Percentiles rank a stretch among this genome's conserved stretches.
Evolutionary conservation across 768 basidiomycete genomes (phyloP).

Genomic region (Collybia sordida): DNA sequence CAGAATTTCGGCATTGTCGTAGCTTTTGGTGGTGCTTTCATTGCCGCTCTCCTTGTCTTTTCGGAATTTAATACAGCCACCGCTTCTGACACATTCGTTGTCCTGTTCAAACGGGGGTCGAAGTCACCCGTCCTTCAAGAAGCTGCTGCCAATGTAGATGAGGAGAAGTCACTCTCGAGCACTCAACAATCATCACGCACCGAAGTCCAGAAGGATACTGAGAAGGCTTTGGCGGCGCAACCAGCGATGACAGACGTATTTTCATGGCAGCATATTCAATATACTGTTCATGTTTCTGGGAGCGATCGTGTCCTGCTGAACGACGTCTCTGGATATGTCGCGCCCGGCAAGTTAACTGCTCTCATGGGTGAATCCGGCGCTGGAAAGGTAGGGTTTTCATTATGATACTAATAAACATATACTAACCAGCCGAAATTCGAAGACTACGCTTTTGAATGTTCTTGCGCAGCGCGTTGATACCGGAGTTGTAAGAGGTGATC

Average conservation of each 20-base stretch:
- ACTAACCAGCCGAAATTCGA: too few species aligned
- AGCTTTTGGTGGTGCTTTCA: slow-evolving; percentile 64
- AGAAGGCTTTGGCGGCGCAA: slow-evolving; percentile 36
- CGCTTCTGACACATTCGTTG: slow-evolving; percentile 36
- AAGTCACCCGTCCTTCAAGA: slow-evolving; percentile 27
- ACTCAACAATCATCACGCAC: slow-evolving; percentile 9
- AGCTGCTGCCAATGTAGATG: slow-evolving; percentile 32
- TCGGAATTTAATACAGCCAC: slow-evolving; percentile 51
- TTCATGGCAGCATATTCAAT: slow-evolving; percentile 3
- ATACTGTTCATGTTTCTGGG: not conserved
- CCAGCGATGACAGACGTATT: slow-evolving; percentile 2
- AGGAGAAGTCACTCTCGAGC: slow-evolving; percentile 27
- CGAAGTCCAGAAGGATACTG: slow-evolving; percentile 14
- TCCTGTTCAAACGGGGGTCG: slow-evolving; percentile 67
- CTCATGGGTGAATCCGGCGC: slow-evolving; percentile 53
- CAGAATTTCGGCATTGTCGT: slow-evolving; percentile 71
- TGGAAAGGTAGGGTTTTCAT: slow-evolving; percentile 10
- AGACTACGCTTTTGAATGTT: slow-evolving; percentile 46
- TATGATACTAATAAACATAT: too few species aligned
- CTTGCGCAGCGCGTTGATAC: slow-evolving; percentile 34
- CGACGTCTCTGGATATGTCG: slow-evolving; percentile 77
- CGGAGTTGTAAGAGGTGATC: slow-evolving; percentile 38
- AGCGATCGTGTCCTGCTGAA: slow-evolving; percentile 56
- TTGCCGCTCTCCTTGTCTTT: slow-evolving; percentile 53
- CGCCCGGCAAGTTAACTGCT: slow-evolving; percentile 68